Conservation (phyloP, 257 asterid species). For the Ligustrum vulgare region DNA sequence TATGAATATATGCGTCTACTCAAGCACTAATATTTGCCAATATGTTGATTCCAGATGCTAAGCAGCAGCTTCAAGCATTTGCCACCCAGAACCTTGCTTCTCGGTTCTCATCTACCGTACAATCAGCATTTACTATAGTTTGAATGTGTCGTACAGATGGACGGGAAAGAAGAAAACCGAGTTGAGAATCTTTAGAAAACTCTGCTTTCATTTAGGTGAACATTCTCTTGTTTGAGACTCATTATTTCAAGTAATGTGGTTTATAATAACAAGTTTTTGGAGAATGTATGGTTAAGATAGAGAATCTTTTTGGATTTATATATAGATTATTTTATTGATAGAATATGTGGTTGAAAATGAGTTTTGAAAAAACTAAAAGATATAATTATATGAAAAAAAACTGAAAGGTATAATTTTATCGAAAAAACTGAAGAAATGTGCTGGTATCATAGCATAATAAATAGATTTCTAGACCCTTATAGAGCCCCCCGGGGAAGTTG, state of each 20-base stretch:
- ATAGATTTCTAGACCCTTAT: conserved; percentile 46
- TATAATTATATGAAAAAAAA: too few species aligned
- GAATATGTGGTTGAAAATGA: too few species aligned
- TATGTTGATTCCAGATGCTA: conserved; percentile 67
- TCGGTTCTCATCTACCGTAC: conserved; percentile 80
- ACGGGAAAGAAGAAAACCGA: background rate
- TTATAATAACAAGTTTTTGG: too few species aligned
- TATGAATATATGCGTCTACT: background rate
- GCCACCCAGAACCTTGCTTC: conserved; percentile 90
- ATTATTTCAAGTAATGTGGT: too few species aligned
- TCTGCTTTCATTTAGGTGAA: conserved; percentile 10
- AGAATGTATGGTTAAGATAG: too few species aligned
- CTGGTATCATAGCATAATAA: background rate
- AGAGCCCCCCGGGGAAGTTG: conserved; percentile 51
- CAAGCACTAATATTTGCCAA: conserved; percentile 7
- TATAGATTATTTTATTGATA: too few species aligned
- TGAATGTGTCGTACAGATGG: conserved; percentile 36
- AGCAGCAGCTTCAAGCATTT: conserved; percentile 94
- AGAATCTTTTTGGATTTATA: too few species aligned
- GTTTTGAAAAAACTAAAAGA: too few species aligned
- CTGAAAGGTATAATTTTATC: too few species aligned
- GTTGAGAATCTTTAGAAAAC: background rate
- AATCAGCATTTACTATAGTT: conserved; percentile 81
- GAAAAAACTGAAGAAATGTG: background rate
- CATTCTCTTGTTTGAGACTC: too few species aligned